Evolutionary conservation across 2,329 filamentous ascomycete species (phyloP).

Genomic region (Nemania bipapillata): DNA sequence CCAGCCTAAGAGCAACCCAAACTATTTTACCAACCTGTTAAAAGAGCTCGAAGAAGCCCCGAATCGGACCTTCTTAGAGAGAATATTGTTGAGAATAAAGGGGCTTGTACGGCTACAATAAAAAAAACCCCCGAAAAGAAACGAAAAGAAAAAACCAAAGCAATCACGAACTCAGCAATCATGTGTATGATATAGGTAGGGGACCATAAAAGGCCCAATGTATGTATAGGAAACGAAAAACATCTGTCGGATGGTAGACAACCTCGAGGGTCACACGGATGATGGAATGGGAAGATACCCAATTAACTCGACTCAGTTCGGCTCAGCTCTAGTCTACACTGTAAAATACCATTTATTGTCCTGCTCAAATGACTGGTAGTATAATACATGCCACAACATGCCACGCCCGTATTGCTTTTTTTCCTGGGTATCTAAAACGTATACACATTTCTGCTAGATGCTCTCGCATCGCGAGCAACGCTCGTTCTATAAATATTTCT

Average conservation of each 20-base stretch:
- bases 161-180: not conserved
- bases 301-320: constrained; percentile 1
- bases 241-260: not conserved
- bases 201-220: not conserved
- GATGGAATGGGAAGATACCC: constrained; percentile 13
- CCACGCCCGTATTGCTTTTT: constrained; percentile 18
- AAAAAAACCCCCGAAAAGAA: constrained; percentile 31
- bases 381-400: constrained; percentile 17
- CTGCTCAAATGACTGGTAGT: no score
- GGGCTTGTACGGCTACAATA: constrained; percentile 70
- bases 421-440: constrained; percentile 43
- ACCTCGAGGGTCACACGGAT: not conserved
- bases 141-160: constrained; percentile 22
- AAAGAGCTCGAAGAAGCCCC: constrained; percentile 72
- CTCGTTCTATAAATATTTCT: constrained; percentile 75
- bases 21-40: constrained; percentile 70
- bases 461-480: constrained; percentile 24
- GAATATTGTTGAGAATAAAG: constrained; percentile 64
- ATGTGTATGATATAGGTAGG: constrained; percentile 34
- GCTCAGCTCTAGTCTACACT: no score
- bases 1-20: constrained; percentile 70
- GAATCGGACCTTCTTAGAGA: constrained; percentile 64
- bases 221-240: not conserved
- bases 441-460: not conserved
- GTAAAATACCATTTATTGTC: not conserved